These are phyloP conservation scores for Hypomontagnella monticulosa DNA, from an alignment of 495 filamentous ascomycete species.

Conservation along the genomic window DNA sequence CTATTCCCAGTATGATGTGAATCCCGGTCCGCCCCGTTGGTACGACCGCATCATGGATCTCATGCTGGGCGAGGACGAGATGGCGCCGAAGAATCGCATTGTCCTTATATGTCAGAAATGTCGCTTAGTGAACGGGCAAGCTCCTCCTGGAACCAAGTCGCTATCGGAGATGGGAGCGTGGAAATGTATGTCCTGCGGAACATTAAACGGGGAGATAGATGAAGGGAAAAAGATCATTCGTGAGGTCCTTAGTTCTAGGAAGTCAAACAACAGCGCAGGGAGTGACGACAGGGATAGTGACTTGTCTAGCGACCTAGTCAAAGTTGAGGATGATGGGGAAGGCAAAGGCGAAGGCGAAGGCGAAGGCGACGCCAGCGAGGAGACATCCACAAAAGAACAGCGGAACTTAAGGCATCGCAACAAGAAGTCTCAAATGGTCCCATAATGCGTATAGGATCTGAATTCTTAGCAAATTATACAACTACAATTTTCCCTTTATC, in stretches of 20 bases:
- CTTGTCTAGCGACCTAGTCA: slow-evolving; percentile 50
- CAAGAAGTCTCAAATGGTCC: slow-evolving; percentile 46
- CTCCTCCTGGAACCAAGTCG: slow-evolving; percentile 83
- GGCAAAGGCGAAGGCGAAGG: slow-evolving; percentile 31
- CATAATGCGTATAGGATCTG: slow-evolving; percentile 12
- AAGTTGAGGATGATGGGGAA: slow-evolving; percentile 52
- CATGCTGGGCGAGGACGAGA: slow-evolving; percentile 94
- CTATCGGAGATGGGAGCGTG: slow-evolving; percentile 86
- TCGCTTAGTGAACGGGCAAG: slow-evolving; percentile 93
- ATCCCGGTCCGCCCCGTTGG: slow-evolving; percentile 71
- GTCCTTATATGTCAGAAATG: slow-evolving; percentile 87
- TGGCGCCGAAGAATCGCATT: slow-evolving; percentile 86
- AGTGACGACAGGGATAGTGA: slow-evolving; percentile 46
- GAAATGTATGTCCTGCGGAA: slow-evolving; percentile 86
- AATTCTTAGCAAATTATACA: too few relatives aligned
- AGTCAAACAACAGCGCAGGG: slow-evolving; percentile 23
- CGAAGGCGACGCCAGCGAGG: slow-evolving; percentile 24
- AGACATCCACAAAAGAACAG: slow-evolving; percentile 17
- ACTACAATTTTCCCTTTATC: too few relatives aligned
- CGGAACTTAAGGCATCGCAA: slow-evolving; percentile 29
- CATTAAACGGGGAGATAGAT: slow-evolving; percentile 82
- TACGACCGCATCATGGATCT: slow-evolving; percentile 94
- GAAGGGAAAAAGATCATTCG: slow-evolving; percentile 70
- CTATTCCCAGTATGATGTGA: slow-evolving; percentile 57
- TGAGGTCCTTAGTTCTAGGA: slow-evolving; percentile 54